Conservation (phyloP, 805 yeast genomes). For the Ogataea pini region DNA sequence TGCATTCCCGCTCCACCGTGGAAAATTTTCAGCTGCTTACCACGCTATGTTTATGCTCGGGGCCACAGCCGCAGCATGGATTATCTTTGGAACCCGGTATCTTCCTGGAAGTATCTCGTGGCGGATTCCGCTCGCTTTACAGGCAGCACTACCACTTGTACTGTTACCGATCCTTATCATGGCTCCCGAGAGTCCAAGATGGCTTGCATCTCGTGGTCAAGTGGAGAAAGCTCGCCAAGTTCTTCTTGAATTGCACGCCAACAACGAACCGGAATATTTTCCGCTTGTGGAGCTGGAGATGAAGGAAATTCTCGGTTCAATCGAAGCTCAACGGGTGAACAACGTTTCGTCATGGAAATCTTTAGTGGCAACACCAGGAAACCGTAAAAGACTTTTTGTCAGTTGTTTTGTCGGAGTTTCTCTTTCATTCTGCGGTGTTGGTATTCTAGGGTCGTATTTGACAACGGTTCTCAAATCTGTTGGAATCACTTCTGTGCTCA, state of each 20-base stretch:
- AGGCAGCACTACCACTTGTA: slow-evolving; percentile 38
- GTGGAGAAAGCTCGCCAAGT: slow-evolving; percentile 36
- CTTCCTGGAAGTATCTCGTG: slow-evolving; percentile 32
- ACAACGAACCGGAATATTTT: slow-evolving; percentile 28
- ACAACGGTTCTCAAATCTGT: slow-evolving; percentile 48
- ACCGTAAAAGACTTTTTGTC: slow-evolving; percentile 40
- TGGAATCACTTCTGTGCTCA: slow-evolving; percentile 48
- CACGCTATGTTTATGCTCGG: slow-evolving; percentile 45
- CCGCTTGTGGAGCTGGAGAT: slow-evolving; percentile 38
- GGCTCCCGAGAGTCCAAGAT: slow-evolving; percentile 44
- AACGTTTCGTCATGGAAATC: slow-evolving; percentile 39
- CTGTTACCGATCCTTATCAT: slow-evolving; percentile 32
- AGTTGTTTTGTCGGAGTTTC: slow-evolving; percentile 33
- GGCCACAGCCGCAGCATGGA: slow-evolving; percentile 44
- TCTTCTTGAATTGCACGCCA: slow-evolving; percentile 29
- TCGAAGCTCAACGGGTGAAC: slow-evolving; percentile 34
- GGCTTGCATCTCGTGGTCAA: slow-evolving; percentile 34
- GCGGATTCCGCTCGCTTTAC: slow-evolving; percentile 43
- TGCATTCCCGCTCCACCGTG: slow-evolving; percentile 38
- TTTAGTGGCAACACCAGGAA: slow-evolving; percentile 33
- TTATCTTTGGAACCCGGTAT: slow-evolving; percentile 41
- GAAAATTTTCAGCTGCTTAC: slow-evolving; percentile 35
- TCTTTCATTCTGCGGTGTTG: slow-evolving; percentile 47
- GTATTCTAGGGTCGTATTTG: slow-evolving; percentile 47
- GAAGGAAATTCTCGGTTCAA: slow-evolving; percentile 38